Base-by-base conservation (phyloP, 208 protist genomes). In the Trypanosoma lewisi region DNA sequence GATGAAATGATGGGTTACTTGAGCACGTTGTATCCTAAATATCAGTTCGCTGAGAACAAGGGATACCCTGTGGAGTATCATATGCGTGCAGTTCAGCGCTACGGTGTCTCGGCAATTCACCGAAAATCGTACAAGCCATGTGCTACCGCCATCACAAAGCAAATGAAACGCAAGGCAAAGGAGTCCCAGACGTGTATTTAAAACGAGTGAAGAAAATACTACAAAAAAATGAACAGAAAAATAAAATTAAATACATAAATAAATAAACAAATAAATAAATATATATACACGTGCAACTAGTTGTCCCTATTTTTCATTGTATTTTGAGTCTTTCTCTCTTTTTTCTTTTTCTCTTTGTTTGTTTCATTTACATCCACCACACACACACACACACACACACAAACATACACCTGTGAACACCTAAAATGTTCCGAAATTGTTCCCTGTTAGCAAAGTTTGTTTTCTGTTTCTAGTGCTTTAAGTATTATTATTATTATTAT, bases 51-150 rank as follows among this genome's bases (percentile, higher is more conserved):
- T 9, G 80, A 83, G 31, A 90, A 96, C 70, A 92, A 93, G 48
- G 87, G 87, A 2, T 96, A 96, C 73, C 87, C 86, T 7, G 88
- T 94, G 48, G 89, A 94, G 64, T 63, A 82, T 33, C 91, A 96
- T 83, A 93, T 93, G 83, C 77, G 85, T 63, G 63, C 67, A 37
- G 78, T 96, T 0, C 60, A 69, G 21, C 63, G 67, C 21, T 67
- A 94, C 34, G 91, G 91, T 2, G 57, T 95, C 7, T 85, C 71
- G 21, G 75, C 87, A 0, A 77, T 96, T 30, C 91, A 96, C 63
- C 79, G 91, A 42, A 89, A 85, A 30, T 86, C 87, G 9, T 95
- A 88, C 59, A 68, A 78, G 7, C 89, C 89, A 0, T 95, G 89
- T 72, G 73, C 73, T 28, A 57, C 57, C 27, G 70, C 63, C 0